These are phyloP conservation scores for Fragaria vesca DNA, from an alignment of 306 rosid genomes.

Conservation along the genomic window DNA sequence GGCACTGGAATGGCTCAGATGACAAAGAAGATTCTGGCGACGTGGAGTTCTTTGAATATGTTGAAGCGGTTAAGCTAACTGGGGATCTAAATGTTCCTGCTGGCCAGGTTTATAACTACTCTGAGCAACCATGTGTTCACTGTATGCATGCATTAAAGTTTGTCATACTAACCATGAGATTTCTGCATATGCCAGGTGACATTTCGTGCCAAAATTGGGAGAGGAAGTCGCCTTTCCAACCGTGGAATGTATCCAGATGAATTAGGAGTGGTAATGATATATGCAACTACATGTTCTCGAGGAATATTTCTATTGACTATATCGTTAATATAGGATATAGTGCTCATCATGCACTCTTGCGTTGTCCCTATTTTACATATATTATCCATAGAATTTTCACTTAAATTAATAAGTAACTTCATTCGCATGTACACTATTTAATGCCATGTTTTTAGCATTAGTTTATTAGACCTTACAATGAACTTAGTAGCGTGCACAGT, in stretches of 20 bases:
- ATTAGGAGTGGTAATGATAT: constrained; percentile 90
- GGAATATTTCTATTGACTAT: background rate
- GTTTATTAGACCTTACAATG: background rate
- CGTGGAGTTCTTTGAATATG: constrained; percentile 88
- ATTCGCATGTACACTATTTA: background rate
- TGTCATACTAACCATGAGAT: constrained; percentile 3
- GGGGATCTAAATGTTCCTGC: constrained; percentile 98
- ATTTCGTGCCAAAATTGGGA: constrained; percentile 95
- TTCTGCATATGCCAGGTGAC: constrained; percentile 58
- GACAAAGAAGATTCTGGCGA: constrained; percentile 50
- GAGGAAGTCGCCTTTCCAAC: constrained; percentile 56
- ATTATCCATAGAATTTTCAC: background rate
- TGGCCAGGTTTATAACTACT: constrained; percentile 67
- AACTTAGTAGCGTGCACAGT: background rate
- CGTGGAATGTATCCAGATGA: constrained; percentile 97
- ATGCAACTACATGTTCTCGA: background rate
- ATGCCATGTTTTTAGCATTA: background rate
- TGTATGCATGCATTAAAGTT: constrained; percentile 6
- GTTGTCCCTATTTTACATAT: background rate
- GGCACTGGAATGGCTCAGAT: constrained; percentile 77
- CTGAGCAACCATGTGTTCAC: background rate
- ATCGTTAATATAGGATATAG: background rate
- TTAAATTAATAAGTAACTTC: background rate
- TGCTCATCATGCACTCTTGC: background rate
- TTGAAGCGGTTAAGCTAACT: constrained; percentile 96